Base-by-base conservation (phyloP, 768 basidiomycete species). In the Amanita brunnescens region DNA sequence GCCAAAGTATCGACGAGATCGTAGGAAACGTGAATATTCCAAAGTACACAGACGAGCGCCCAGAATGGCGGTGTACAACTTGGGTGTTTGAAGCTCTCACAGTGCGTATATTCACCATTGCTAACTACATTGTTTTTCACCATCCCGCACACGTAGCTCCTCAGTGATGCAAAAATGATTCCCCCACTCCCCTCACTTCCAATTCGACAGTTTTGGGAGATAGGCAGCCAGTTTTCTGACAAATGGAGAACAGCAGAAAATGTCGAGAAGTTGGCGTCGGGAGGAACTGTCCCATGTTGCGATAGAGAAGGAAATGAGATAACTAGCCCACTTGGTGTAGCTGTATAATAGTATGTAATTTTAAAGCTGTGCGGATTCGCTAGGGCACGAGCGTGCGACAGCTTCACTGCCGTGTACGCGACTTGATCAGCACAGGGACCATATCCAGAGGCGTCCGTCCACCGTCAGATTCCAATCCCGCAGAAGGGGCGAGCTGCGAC, bases 261-360 rank as follows among this genome's bases (percentile, higher is more conserved):
- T 35, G 30, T 35, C 7, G 13, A 20, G 16, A 47, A 20, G 20
- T 10, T 24, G 12, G 30, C 16, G 2, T 35, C 32, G 13, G 30
- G 32, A 16, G 20, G 0, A 16, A 14, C 30, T 20, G 21, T 47
- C 6, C 46, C 32, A 7, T 47, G 46, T 35, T 47, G 46, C 21
- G 46, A 47, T 35, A 47, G 46, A 14, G 46, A 47, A 23, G 33
- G 46, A 33, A 47, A 47, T 10, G 44, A 45, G 14, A 45, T 35
- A 47, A 3, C 18, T n/a, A 35, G 21, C 14, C 42, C 42, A 13
- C 13, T 44, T 5, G 42, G 20, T 10, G 20, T 6, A 24, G 24
- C 23, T 44, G 26, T 29, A 29, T 29, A 3, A 29, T 35, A 12
- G 10, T 4, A 35, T n/a, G 34, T 35, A 3, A 35, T 16, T 35